Conservation (phyloP, 768 basidiomycete genomes). For the Thelephora aurantiotincta region DNA sequence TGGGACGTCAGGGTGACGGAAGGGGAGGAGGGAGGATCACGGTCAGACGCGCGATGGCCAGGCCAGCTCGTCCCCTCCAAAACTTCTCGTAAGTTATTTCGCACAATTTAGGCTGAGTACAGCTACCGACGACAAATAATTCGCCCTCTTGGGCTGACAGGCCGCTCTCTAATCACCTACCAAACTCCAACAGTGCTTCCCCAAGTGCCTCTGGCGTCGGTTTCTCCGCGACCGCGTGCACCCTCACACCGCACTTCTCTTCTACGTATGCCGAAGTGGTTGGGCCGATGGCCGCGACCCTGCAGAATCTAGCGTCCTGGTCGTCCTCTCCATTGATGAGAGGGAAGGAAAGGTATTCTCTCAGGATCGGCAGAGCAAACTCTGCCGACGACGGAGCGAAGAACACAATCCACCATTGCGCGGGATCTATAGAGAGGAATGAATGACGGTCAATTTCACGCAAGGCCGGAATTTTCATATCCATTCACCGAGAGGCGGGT, state of each 20-base stretch:
- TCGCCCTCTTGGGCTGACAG: no score
- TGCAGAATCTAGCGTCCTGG: conserved; percentile 1
- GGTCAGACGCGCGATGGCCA: no score
- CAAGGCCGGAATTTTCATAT: not conserved
- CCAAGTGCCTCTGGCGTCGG: conserved; percentile 42
- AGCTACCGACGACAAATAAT: no score
- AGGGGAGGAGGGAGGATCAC: no score
- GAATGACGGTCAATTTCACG: not conserved
- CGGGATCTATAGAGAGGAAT: conserved; percentile 3
- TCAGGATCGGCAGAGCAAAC: conserved; percentile 37
- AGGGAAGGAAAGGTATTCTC: conserved; percentile 28
- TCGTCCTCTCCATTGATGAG: not conserved
- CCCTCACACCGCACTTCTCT: conserved; percentile 28
- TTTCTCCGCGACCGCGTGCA: conserved; percentile 39
- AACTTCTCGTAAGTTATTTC: no score
- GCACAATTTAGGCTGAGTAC: no score
- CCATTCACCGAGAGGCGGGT: not conserved
- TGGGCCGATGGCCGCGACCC: conserved; percentile 52
- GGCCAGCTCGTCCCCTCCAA: no score
- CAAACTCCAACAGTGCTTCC: conserved; percentile 13
- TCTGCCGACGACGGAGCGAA: conserved; percentile 66
- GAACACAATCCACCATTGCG: conserved; percentile 53
- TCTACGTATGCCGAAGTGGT: conserved; percentile 43
- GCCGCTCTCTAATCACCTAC: no score
- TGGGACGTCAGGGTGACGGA: no score